Evolutionary conservation across 208 protist genomes (phyloP), one percentile per base, ranked within the genome.

Genomic region (Lotmaria passim): DNA sequence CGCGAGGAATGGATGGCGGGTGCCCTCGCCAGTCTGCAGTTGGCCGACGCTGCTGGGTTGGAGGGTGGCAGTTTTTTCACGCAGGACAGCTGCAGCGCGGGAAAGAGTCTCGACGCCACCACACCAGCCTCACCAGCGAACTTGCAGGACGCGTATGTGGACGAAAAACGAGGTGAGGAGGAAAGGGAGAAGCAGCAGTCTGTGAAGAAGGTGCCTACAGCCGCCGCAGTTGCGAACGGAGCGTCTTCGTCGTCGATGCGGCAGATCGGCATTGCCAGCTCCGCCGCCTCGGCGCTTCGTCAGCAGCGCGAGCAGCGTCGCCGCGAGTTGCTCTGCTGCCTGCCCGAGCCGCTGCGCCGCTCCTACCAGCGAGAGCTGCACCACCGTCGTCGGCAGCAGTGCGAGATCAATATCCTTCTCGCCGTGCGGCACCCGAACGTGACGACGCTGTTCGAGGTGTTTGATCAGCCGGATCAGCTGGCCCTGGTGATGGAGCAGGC

Each of bases 401-500:
- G 85, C 41, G 89, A 94, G 75, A 83, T 92, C 26, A 88, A 88
- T 61, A 83, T 94, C 30, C 76, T 90, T 19, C 79, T 85, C 19
- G 62, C 73, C 8, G 75, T 92, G 41, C 79, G 73, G 2, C 89
- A 92, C 59, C 79, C 74, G 7, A 83, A 89, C 69, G 64, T 94
- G 10, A 82, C 83, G 19, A 69, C 79, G 12, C 57, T 94, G 72
- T 84, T 83, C 44, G 85, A 87, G 28, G 81, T 89, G 23, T 94
- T 90, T 52, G 78, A 91, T 26, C 70, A 78, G 21, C 75, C 72
- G 5, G 60, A 78, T 34, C 74, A 66, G 44, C 78, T 94, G 28
- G 77, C 81, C 8, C 61, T 94, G 7, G 89, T 94, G 55, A 82
- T 94, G 80, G 89, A 94, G 73, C 73, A 85, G 77, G 87, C 79